Evolutionary conservation across 1,139 yeast genomes (phyloP).

Genomic region (Blastobotrys ciferrii): DNA sequence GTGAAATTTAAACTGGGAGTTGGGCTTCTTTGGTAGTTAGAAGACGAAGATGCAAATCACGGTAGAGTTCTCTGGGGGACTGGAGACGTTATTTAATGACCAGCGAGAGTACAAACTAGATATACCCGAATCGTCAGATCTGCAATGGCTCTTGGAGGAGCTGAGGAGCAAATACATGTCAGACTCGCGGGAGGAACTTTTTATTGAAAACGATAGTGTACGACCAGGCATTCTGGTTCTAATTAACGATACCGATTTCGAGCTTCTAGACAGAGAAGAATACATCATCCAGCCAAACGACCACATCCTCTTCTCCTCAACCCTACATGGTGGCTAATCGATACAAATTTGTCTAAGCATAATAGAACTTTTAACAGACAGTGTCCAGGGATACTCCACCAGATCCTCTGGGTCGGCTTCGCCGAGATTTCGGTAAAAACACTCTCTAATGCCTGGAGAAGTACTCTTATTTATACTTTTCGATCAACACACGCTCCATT

Average conservation of each 20-base stretch:
- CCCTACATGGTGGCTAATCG: constrained; percentile 85
- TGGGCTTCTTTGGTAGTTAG: too few relatives aligned
- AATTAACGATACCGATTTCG: constrained; percentile 97
- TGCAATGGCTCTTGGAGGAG: constrained; percentile 55
- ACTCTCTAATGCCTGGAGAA: too few relatives aligned
- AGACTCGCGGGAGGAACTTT: constrained; percentile 62
- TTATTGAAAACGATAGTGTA: constrained; percentile 69
- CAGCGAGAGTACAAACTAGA: constrained; percentile 49
- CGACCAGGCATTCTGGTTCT: constrained; percentile 92
- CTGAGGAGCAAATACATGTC: constrained; percentile 54
- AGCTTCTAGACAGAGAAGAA: constrained; percentile 82
- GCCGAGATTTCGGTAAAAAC: too few relatives aligned
- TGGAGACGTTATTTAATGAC: constrained; percentile 61
- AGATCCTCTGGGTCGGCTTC: too few relatives aligned
- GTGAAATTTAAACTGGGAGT: too few relatives aligned
- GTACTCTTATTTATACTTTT: too few relatives aligned
- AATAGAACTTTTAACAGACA: too few relatives aligned
- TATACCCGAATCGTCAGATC: constrained; percentile 48
- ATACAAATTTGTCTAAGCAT: neutral
- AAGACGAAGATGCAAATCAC: constrained; percentile 27
- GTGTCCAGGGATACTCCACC: too few relatives aligned
- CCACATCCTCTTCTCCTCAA: constrained; percentile 81
- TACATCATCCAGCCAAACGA: constrained; percentile 76
- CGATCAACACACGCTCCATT: too few relatives aligned
- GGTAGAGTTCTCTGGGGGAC: constrained; percentile 54